Base-by-base conservation (phyloP, 208 protist species). In the Leishmania lainsoni region DNA sequence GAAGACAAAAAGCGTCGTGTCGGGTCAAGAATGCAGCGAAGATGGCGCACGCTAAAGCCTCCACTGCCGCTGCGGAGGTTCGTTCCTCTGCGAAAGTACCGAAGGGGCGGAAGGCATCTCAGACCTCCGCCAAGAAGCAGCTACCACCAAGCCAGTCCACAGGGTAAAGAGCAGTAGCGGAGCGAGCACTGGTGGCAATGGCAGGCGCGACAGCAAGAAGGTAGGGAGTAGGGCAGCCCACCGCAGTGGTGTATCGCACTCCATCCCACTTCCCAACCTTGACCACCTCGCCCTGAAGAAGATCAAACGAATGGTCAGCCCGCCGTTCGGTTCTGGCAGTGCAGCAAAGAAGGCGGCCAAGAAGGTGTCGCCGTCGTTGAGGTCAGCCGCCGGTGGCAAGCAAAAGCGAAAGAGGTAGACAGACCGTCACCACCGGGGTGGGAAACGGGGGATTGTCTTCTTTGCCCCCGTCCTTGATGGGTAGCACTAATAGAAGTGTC, bases 201-300 rank as follows among this genome's bases (percentile, higher is more conserved):
- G 0, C 10, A 75, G 63, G 35, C 20, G 56, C 45, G 68, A 22
- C 5, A 26, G 49, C 14, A 74, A 59, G 56, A 77, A 65, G 81
- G 52, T 59, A 3, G 42, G 4, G 39, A 59, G 35, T 10, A 26
- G 2, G 29, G 66, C 10, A 12, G 42, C 17, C 68, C 3, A 68
- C 66, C 0, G 66, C 76, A 1, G 20, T 32, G 74, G 65, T 20
- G 83, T 74, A 1, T 82, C 81, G 20, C 84, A 58, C 32, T 88
- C 84, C 3, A 84, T 88, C 59, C 84, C 84, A 22, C 77, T 88
- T 9, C 84, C 84, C 9, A 79, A 88, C 58, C 48, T 88, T 16
- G 69, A 76, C 26, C 66, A 71, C 45, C 84, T 83, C 17, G 76
- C 80, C 3, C 3, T 69, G 2, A 88, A 81, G 76, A 84, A 85